Evolutionary conservation across 2,329 filamentous ascomycete species (phyloP).

Genomic region (Colletotrichum tropicicola): DNA sequence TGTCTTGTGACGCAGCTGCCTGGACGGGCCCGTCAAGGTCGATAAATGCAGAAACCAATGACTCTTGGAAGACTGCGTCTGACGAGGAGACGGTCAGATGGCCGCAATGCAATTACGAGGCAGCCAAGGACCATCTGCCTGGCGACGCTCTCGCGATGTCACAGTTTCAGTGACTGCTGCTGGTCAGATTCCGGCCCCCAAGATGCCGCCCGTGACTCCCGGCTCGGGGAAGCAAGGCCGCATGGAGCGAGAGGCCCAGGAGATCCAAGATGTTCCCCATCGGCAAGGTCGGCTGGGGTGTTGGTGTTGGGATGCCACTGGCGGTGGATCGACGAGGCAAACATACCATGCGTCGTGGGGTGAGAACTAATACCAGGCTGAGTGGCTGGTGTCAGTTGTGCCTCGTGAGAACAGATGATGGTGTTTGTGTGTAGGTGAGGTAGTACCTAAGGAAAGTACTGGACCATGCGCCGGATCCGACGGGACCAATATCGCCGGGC

Average conservation of each 20-base stretch:
- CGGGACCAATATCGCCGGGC: too few relatives aligned
- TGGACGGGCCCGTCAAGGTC: neutral
- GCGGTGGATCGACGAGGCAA: constrained; percentile 1
- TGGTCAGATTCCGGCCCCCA: too few relatives aligned
- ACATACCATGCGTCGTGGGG: neutral
- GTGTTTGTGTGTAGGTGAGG: too few relatives aligned
- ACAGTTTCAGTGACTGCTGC: too few relatives aligned
- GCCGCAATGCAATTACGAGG: neutral
- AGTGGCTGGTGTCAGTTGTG: too few relatives aligned
- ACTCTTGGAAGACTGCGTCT: neutral
- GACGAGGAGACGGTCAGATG: neutral
- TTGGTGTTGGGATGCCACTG: neutral
- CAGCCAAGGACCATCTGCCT: neutral
- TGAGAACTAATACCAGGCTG: neutral
- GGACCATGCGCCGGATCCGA: too few relatives aligned
- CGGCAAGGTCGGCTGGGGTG: constrained; percentile 9
- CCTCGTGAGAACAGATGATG: too few relatives aligned
- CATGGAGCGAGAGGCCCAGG: neutral
- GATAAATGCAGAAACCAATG: neutral
- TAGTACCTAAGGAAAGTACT: too few relatives aligned
- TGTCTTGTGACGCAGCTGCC: constrained; percentile 2
- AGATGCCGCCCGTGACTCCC: neutral
- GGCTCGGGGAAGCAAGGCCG: neutral
- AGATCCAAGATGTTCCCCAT: neutral
- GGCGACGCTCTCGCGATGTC: neutral